Evolutionary conservation across 2,329 filamentous ascomycete genomes (phyloP).

Genomic region (Cercospora janseana): DNA sequence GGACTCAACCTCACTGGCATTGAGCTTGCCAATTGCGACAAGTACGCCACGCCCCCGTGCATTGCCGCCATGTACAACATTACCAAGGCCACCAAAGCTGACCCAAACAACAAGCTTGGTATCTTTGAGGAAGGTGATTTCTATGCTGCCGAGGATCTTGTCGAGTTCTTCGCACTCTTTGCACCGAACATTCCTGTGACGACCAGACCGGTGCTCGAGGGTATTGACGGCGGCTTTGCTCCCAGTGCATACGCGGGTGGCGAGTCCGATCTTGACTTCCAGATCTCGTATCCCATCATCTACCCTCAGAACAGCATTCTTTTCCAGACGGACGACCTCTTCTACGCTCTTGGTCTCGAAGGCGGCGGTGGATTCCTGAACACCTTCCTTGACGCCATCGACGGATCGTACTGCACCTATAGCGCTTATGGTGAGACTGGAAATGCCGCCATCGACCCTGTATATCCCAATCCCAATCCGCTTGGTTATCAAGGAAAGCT

Average conservation of each 20-base stretch:
- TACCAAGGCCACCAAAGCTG: conserved; percentile 24
- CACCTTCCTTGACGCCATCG: conserved; percentile 50
- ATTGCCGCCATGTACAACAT: conserved; percentile 47
- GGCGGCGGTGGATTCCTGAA: conserved; percentile 36
- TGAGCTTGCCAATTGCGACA: conserved; percentile 23
- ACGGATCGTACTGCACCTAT: conserved; percentile 53
- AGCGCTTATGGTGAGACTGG: conserved; percentile 51
- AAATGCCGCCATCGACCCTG: too few relatives aligned
- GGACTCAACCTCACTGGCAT: conserved; percentile 13
- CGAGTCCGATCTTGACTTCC: conserved; percentile 36
- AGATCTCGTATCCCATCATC: conserved; percentile 42
- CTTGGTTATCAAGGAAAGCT: too few relatives aligned
- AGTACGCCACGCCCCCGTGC: conserved; percentile 43
- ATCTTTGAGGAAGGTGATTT: conserved; percentile 23
- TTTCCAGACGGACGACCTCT: conserved; percentile 49
- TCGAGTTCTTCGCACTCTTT: conserved; percentile 42
- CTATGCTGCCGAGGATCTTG: conserved; percentile 23
- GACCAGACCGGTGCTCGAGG: conserved; percentile 30
- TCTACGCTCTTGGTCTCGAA: conserved; percentile 37
- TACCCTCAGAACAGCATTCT: conserved; percentile 49
- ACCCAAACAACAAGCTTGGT: conserved; percentile 22
- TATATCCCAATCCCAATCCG: too few relatives aligned
- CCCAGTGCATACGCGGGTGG: conserved; percentile 30
- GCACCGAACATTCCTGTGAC: conserved; percentile 24
- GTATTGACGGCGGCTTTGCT: conserved; percentile 21